These are phyloP conservation scores for Cryptococcus jaspeensis DNA, from an alignment of 1,284 basidiomycete species.

Conservation along the genomic window DNA sequence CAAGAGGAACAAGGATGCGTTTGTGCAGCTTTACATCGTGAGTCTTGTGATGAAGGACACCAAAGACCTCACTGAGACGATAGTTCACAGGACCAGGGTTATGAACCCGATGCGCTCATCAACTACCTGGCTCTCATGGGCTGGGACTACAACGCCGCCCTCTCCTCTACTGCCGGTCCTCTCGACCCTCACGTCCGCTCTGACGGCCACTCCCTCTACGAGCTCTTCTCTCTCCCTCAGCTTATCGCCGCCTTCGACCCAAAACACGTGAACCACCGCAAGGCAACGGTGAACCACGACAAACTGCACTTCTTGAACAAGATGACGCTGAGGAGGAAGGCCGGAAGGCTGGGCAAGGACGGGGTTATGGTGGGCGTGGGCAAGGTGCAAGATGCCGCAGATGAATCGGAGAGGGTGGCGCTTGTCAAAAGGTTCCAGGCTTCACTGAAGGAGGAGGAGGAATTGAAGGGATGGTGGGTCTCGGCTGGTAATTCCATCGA, in stretches of 20 bases:
- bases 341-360: constrained; percentile 35
- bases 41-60: constrained; percentile 24
- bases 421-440: constrained; percentile 39
- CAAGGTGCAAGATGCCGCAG: constrained; percentile 13
- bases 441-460: constrained; percentile 34
- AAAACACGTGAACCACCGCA: constrained; percentile 37
- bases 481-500: not conserved
- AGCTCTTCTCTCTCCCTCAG: constrained; percentile 43
- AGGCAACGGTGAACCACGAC: constrained; percentile 41
- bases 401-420: constrained; percentile 26
- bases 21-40: constrained; percentile 70
- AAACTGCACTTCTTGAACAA: constrained; percentile 52
- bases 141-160: constrained; percentile 65
- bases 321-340: constrained; percentile 45
- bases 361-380: constrained; percentile 44
- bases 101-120: constrained; percentile 83
- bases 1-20: constrained; percentile 77
- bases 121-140: constrained; percentile 94
- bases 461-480: constrained; percentile 33
- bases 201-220: constrained; percentile 39
- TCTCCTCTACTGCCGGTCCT: constrained; percentile 4
- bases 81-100: constrained; percentile 61
- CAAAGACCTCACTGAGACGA: constrained; percentile 1
- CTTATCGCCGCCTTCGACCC: constrained; percentile 44
- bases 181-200: constrained; percentile 26